phyloP scores from a whole-genome alignment of 768 basidiomycete genomes.

The Tulasnella sp. region DNA sequence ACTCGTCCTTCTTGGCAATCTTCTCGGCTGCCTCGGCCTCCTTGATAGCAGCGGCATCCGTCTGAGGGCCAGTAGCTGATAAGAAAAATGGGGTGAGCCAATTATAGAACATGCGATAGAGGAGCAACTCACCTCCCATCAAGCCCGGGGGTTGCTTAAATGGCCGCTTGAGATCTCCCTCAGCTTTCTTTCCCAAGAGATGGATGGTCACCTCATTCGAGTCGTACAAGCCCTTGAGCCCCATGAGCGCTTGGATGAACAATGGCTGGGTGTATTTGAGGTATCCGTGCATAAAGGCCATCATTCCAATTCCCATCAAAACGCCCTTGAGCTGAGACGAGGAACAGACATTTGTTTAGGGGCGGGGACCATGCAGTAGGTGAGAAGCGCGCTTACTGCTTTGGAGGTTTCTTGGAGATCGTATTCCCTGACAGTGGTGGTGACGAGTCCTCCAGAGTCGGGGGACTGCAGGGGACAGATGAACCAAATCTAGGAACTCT shows the following conservation, averaged over 20 bases:
- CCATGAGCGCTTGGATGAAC: constrained; percentile 92
- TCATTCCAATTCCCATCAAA: constrained; percentile 73
- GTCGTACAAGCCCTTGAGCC: constrained; percentile 83
- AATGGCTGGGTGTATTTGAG: constrained; percentile 93
- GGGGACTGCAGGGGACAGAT: constrained; percentile 37
- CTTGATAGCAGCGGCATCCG: constrained; percentile 75
- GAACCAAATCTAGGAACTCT: not conserved
- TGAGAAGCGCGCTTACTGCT: constrained; percentile 35
- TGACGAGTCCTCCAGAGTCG: constrained; percentile 62
- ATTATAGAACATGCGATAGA: not conserved
- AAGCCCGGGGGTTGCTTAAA: constrained; percentile 65
- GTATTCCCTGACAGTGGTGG: constrained; percentile 90
- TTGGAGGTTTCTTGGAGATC: constrained; percentile 84
- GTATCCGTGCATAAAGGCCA: constrained; percentile 88
- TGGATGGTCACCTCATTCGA: constrained; percentile 77
- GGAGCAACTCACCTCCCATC: constrained; percentile 49
- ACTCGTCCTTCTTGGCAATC: constrained; percentile 74
- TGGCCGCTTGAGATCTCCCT: constrained; percentile 81
- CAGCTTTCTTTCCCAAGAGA: constrained; percentile 64
- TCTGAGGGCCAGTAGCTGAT: constrained; percentile 60
- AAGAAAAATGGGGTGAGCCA: constrained; percentile 1
- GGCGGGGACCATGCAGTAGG: constrained; percentile 2
- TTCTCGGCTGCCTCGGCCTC: constrained; percentile 94
- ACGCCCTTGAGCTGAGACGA: constrained; percentile 30
- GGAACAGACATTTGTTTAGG: not conserved